These are phyloP conservation scores for Jaapia argillacea DNA, from an alignment of 768 basidiomycete species.

Conservation along the genomic window DNA sequence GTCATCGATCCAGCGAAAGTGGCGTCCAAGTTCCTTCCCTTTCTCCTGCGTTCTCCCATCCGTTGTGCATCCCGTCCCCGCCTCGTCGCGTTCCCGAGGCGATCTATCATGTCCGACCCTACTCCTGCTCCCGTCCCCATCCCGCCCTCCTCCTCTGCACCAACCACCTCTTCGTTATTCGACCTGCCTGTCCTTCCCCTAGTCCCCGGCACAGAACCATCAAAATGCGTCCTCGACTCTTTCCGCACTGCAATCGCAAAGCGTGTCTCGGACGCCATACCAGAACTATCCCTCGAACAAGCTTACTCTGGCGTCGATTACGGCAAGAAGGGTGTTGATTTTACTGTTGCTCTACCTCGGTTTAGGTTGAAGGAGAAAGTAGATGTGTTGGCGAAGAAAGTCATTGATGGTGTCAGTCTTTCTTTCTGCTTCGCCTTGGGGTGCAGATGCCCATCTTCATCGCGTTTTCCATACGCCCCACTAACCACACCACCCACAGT, in stretches of 20 bases:
- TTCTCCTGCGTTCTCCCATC: too few species aligned
- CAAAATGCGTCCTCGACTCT: conserved; percentile 57
- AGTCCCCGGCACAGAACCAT: conserved; percentile 46
- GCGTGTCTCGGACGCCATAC: conserved; percentile 54
- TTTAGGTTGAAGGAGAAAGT: conserved; percentile 81
- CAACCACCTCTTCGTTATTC: too few species aligned
- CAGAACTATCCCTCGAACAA: conserved; percentile 58
- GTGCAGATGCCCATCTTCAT: background rate
- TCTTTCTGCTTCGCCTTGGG: background rate
- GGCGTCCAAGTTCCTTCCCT: too few species aligned
- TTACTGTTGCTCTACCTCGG: conserved; percentile 85
- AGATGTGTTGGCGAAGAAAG: conserved; percentile 64
- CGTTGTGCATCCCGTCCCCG: too few species aligned
- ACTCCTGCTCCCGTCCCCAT: too few species aligned
- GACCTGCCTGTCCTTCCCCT: too few species aligned
- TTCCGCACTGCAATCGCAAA: conserved; percentile 80
- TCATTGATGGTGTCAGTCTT: conserved; percentile 57
- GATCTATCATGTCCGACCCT: too few species aligned
- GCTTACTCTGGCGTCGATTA: conserved; percentile 82
- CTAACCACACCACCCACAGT: too few species aligned
- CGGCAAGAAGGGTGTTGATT: conserved; percentile 91
- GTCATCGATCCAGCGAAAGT: too few species aligned
- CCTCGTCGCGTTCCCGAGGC: too few species aligned
- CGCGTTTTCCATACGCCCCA: background rate
- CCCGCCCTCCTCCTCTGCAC: too few species aligned